Evolutionary conservation across 1,139 yeast species (phyloP).

Genomic region (Yamadazyma dendronema): DNA sequence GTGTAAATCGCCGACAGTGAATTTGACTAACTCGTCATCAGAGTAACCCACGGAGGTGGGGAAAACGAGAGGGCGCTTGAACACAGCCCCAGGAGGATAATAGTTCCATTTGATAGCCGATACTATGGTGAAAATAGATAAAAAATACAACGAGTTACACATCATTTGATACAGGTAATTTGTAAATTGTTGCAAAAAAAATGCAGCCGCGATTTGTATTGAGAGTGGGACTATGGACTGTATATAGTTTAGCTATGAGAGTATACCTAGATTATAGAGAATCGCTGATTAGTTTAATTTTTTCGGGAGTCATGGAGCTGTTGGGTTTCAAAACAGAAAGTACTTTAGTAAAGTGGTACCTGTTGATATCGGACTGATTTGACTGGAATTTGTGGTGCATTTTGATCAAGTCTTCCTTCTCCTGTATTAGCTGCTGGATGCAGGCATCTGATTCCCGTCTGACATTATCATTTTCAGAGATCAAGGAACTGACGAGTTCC

Average conservation of each 20-base stretch:
- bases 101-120: conserved; percentile 4
- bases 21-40: conserved; percentile 17
- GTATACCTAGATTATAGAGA: conserved; percentile 2
- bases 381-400: conserved; percentile 13
- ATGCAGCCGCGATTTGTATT: too few species aligned
- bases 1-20: conserved; percentile 19
- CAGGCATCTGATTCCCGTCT: conserved; percentile 13
- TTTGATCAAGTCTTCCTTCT: conserved; percentile 16
- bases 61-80: background rate
- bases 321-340: conserved; percentile 5
- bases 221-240: background rate
- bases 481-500: conserved; percentile 14
- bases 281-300: conserved; percentile 8
- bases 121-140: background rate
- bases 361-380: conserved; percentile 18
- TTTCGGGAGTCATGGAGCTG: conserved; percentile 5
- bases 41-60: conserved; percentile 6
- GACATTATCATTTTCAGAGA: conserved; percentile 13
- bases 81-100: conserved; percentile 6
- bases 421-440: conserved; percentile 13
- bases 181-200: conserved; percentile 1
- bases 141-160: background rate
- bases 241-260: too few species aligned
- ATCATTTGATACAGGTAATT: background rate
- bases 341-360: conserved; percentile 13